Percentiles rank a stretch among this genome's conserved stretches.
phyloP scores from a whole-genome alignment of 495 filamentous ascomycete genomes.

The Cetradonia linearis region DNA sequence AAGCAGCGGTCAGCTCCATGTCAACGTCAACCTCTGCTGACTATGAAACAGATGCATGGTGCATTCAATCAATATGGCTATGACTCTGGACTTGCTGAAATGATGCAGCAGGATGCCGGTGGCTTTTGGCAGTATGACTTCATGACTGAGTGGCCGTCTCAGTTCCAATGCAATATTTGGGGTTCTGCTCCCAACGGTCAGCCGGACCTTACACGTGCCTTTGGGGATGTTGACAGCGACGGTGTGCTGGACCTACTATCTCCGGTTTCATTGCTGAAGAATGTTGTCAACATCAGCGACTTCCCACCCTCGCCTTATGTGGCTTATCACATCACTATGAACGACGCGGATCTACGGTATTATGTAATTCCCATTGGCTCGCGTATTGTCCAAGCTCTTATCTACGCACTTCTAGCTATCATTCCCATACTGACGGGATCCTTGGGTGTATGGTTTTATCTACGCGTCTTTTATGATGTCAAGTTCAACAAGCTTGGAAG shows the following conservation, averaged over 20 bases:
- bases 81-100: conserved; percentile 44
- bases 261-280: conserved; percentile 32
- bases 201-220: conserved; percentile 39
- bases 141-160: conserved; percentile 42
- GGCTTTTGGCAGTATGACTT: conserved; percentile 41
- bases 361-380: conserved; percentile 35
- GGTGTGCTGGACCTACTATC: conserved; percentile 35
- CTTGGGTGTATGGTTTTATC: conserved; percentile 36
- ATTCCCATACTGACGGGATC: conserved; percentile 35
- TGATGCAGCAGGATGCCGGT: conserved; percentile 40
- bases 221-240: conserved; percentile 43
- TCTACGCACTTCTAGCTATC: conserved; percentile 38
- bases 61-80: conserved; percentile 55
- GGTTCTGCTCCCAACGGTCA: conserved; percentile 37
- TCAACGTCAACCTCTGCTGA: background rate
- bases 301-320: conserved; percentile 36
- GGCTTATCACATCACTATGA: conserved; percentile 35
- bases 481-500: conserved; percentile 42
- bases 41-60: conserved; percentile 35
- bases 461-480: conserved; percentile 40
- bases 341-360: conserved; percentile 39
- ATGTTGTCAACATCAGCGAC: conserved; percentile 40
- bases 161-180: conserved; percentile 41
- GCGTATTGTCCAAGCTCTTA: conserved; percentile 32
- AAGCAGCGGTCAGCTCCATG: background rate